Percentiles rank a stretch among this genome's conserved stretches.
Conservation (phyloP, 2,329 filamentous ascomycete species). For the Aulographum hederae region DNA sequence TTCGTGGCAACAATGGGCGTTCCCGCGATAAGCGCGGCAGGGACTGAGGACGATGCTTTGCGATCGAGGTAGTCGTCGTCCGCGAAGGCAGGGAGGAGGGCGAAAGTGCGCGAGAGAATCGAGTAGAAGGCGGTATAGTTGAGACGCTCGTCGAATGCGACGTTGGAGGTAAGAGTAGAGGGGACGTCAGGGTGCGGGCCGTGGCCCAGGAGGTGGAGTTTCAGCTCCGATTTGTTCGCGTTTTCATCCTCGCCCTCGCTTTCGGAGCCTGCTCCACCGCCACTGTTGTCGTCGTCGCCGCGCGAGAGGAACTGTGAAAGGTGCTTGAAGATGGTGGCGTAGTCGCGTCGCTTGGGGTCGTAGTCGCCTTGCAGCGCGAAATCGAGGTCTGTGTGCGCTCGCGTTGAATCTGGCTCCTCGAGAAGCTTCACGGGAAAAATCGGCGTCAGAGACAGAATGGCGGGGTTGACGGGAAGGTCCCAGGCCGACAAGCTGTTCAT, state of each 20-base stretch:
- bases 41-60: conserved; percentile 11
- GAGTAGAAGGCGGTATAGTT: conserved; percentile 13
- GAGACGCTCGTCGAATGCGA: conserved; percentile 11
- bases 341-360: conserved; percentile 11
- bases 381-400: conserved; percentile 4
- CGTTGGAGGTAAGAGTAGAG: conserved; percentile 7
- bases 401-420: too few species aligned
- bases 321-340: conserved; percentile 10
- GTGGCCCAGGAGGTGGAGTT: conserved; percentile 3
- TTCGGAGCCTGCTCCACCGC: neutral
- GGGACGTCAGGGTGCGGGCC: conserved; percentile 9
- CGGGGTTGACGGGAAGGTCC: conserved; percentile 5
- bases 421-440: conserved; percentile 11
- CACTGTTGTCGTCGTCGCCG: too few species aligned
- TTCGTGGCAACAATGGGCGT: conserved; percentile 10
- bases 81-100: conserved; percentile 12
- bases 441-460: conserved; percentile 10
- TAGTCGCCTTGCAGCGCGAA: conserved; percentile 14
- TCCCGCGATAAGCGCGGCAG: conserved; percentile 12
- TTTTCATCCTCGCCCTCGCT: neutral
- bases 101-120: conserved; percentile 10
- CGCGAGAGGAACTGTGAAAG: conserved; percentile 9
- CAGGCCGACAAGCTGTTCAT: conserved; percentile 4
- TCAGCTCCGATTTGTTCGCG: conserved; percentile 2
- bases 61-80: conserved; percentile 10